Percentiles rank a stretch among this genome's conserved stretches.
Evolutionary conservation across 768 basidiomycete species (phyloP).

Genomic region (Hygrocybe punicea): DNA sequence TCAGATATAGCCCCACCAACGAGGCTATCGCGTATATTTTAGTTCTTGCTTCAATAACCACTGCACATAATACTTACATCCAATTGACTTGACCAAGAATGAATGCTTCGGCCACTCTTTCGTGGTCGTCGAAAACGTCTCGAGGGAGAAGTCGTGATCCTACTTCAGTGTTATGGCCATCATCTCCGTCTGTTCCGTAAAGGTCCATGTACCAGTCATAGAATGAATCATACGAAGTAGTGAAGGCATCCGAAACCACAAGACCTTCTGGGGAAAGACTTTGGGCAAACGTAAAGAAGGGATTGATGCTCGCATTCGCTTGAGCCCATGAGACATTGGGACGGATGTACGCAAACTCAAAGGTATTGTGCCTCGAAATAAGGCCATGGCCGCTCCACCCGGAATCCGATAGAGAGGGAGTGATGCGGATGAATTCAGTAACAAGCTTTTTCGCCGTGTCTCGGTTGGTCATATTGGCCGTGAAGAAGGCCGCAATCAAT

Average conservation of each 20-base stretch:
- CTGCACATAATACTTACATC: background rate
- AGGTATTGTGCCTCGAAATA: constrained; percentile 6
- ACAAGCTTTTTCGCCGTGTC: constrained; percentile 27
- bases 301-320: constrained; percentile 33
- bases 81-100: constrained; percentile 9
- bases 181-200: constrained; percentile 17
- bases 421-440: constrained; percentile 36
- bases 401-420: constrained; percentile 37
- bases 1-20: constrained; percentile 44
- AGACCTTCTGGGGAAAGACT: constrained; percentile 22
- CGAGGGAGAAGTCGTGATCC: constrained; percentile 36
- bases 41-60: background rate
- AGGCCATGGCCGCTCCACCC: constrained; percentile 44
- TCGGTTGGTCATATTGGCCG: constrained; percentile 32
- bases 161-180: constrained; percentile 19
- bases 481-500: constrained; percentile 26
- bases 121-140: constrained; percentile 19
- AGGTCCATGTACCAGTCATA: constrained; percentile 19
- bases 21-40: constrained; percentile 30
- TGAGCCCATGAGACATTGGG: constrained; percentile 37
- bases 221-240: constrained; percentile 23
- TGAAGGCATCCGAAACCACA: constrained; percentile 5
- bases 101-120: constrained; percentile 8
- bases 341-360: constrained; percentile 26
- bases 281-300: constrained; percentile 31